Percentiles rank a stretch among this genome's conserved stretches.
phyloP scores from a whole-genome alignment of 2,329 filamentous ascomycete species.

The Cordyceps pruinosa region DNA sequence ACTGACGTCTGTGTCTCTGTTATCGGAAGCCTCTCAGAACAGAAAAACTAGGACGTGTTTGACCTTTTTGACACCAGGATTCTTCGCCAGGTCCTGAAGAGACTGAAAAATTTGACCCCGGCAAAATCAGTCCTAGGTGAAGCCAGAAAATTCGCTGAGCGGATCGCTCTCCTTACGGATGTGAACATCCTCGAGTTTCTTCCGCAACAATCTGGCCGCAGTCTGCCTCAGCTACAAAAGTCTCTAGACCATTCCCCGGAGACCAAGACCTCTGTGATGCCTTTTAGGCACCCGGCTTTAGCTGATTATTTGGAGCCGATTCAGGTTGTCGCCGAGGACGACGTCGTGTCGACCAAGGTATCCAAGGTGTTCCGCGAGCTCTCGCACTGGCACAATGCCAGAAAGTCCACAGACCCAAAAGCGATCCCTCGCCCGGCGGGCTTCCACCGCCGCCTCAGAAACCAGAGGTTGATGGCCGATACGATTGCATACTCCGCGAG shows the following conservation, averaged over 20 bases:
- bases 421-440: slow-evolving; percentile 17
- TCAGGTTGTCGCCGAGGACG: slow-evolving; percentile 25
- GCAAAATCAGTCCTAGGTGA: neutral
- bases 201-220: neutral
- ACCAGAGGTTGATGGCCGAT: slow-evolving; percentile 61
- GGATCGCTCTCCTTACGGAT: neutral
- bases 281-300: slow-evolving; percentile 41
- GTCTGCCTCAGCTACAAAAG: neutral
- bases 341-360: slow-evolving; percentile 16
- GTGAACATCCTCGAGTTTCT: neutral
- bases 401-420: slow-evolving; percentile 40
- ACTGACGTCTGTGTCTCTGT: slow-evolving; percentile 20
- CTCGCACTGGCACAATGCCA: slow-evolving; percentile 57
- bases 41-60: slow-evolving; percentile 22
- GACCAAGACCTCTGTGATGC: slow-evolving; percentile 26
- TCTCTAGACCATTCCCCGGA: neutral
- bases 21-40: neutral
- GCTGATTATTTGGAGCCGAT: slow-evolving; percentile 39
- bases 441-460: slow-evolving; percentile 35
- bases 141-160: neutral
- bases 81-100: slow-evolving; percentile 18
- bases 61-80: slow-evolving; percentile 29
- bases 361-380: slow-evolving; percentile 40
- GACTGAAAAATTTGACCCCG: neutral
- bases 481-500: slow-evolving; percentile 64